These are phyloP conservation scores for Tagetes erecta DNA, from an alignment of 129 eudicot genomes.

Conservation along the genomic window DNA sequence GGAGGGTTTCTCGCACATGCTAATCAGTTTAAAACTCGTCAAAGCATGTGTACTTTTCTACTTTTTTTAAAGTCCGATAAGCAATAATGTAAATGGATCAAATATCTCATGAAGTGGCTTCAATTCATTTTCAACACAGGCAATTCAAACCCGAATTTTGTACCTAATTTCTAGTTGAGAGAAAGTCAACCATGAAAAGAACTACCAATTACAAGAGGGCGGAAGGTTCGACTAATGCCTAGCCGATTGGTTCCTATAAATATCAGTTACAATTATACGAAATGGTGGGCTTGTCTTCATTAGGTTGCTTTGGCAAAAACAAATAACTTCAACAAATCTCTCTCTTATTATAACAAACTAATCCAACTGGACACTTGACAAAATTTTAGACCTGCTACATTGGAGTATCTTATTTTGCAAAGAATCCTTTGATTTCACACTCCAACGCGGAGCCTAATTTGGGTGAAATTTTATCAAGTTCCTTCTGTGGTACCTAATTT, in stretches of 20 bases:
- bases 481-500: too few relatives aligned
- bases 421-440: too few relatives aligned
- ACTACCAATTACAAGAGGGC: neutral
- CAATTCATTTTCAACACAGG: slow-evolving; percentile 2
- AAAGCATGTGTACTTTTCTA: slow-evolving; percentile 15
- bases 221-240: neutral
- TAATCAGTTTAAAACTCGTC: slow-evolving; percentile 14
- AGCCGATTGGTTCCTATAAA: neutral
- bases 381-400: too few relatives aligned
- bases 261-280: too few relatives aligned
- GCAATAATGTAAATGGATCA: slow-evolving; percentile 23
- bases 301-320: too few relatives aligned
- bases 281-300: too few relatives aligned
- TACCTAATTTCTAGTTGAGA: slow-evolving; percentile 4
- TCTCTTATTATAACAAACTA: too few relatives aligned
- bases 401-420: too few relatives aligned
- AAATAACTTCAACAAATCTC: too few relatives aligned
- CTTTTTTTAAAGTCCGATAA: slow-evolving; percentile 1
- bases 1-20: slow-evolving; percentile 1
- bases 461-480: too few relatives aligned
- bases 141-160: neutral
- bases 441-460: too few relatives aligned
- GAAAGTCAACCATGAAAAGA: slow-evolving; percentile 14
- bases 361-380: too few relatives aligned
- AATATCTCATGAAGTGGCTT: slow-evolving; percentile 32